These are phyloP conservation scores for Clavispora carvajalis DNA, from an alignment of 805 yeast genomes.

Conservation along the genomic window DNA sequence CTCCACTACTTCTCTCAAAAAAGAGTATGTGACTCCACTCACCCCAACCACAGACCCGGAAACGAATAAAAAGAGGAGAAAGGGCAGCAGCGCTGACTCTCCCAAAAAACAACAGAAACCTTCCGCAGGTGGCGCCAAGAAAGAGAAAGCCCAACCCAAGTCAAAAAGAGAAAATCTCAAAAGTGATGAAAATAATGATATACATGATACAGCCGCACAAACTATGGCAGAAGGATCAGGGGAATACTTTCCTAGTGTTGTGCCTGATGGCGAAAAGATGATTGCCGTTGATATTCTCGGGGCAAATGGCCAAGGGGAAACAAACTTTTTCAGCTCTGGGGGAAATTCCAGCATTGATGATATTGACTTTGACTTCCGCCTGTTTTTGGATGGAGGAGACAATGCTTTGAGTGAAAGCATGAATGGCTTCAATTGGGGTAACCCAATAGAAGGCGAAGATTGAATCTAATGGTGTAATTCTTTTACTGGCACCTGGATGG, in stretches of 20 bases:
- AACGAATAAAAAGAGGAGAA: conserved; percentile 27
- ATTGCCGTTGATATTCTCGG: conserved; percentile 33
- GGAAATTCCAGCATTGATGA: conserved; percentile 32
- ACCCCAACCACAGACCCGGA: conserved; percentile 39
- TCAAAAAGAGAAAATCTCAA: conserved; percentile 16
- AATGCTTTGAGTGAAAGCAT: conserved; percentile 29
- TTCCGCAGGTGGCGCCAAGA: conserved; percentile 11
- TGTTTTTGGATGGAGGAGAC: conserved; percentile 33
- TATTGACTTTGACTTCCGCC: conserved; percentile 40
- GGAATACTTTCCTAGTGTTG: conserved; percentile 18
- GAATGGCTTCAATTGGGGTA: conserved; percentile 36
- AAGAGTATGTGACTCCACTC: conserved; percentile 34
- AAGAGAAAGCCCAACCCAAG: conserved; percentile 19
- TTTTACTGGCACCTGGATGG: not conserved
- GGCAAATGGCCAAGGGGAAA: conserved; percentile 15
- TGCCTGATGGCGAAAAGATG: conserved; percentile 21
- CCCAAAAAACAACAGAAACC: conserved; percentile 24
- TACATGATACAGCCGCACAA: conserved; percentile 30
- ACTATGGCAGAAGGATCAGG: conserved; percentile 14
- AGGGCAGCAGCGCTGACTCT: conserved; percentile 23
- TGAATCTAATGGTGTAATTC: not conserved
- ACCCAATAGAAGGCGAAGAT: conserved; percentile 19
- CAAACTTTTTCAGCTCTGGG: conserved; percentile 19
- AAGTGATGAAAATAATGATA: conserved; percentile 22
- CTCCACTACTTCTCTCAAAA: conserved; percentile 14